Evolutionary conservation across 2,329 filamentous ascomycete species (phyloP).

Genomic region (Septoria petroselini): DNA sequence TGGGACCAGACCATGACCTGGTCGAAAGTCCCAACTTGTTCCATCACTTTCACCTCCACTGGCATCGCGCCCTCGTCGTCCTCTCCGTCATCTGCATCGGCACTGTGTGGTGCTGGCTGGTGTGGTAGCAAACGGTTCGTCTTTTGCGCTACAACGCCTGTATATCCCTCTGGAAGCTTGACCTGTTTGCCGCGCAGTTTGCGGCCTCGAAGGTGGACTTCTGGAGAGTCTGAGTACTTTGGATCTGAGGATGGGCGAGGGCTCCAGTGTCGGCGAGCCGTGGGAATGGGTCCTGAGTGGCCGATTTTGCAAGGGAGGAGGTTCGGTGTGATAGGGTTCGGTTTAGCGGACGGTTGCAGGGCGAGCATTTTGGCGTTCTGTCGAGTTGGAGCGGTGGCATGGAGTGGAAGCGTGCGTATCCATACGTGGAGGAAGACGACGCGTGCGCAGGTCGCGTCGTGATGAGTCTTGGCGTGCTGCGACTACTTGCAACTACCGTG

Average conservation of each 20-base stretch:
- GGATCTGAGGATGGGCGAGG: conserved; percentile 42
- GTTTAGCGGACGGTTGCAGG: conserved; percentile 36
- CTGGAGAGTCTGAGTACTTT: conserved; percentile 29
- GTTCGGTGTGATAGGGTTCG: conserved; percentile 57
- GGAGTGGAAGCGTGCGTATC: too few relatives aligned
- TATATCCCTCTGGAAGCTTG: conserved; percentile 67
- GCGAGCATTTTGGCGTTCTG: too few relatives aligned
- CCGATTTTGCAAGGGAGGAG: conserved; percentile 78
- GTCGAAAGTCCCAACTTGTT: conserved; percentile 67
- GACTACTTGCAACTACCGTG: too few relatives aligned
- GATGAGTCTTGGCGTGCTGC: too few relatives aligned
- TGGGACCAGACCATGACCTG: conserved; percentile 81
- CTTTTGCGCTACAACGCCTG: conserved; percentile 40
- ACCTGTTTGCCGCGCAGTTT: conserved; percentile 69
- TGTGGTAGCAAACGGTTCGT: conserved; percentile 26
- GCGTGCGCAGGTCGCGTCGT: too few relatives aligned
- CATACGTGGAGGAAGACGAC: too few relatives aligned
- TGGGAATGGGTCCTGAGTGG: conserved; percentile 69
- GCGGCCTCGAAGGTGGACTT: conserved; percentile 73
- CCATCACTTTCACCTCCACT: conserved; percentile 56
- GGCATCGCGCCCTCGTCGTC: conserved; percentile 44
- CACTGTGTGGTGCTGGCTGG: not conserved
- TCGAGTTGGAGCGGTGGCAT: too few relatives aligned
- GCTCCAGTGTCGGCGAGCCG: conserved; percentile 66
- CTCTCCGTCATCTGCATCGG: conserved; percentile 40